A percentile compares a stretch with the other conserved stretches of the same genome.
Conservation (phyloP, 257 asterid genomes). For the Solanum infundibuliforme region DNA sequence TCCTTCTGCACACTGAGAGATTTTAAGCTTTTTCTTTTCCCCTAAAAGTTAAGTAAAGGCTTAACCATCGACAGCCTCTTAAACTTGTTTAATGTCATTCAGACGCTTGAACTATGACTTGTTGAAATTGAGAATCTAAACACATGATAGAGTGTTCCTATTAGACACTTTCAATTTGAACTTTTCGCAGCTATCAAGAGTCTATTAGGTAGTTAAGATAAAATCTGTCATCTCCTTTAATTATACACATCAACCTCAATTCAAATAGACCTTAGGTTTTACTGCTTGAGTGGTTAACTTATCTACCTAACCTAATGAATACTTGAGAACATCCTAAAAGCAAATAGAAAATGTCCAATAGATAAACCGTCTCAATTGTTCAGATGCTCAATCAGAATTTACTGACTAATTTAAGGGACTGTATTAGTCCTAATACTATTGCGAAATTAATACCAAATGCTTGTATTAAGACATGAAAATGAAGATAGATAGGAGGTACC, state of each 20-base stretch:
- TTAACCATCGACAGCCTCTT: not conserved
- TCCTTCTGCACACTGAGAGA: not conserved
- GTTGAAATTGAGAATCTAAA: not conserved
- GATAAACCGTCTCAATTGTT: not conserved
- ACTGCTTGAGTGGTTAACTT: not conserved
- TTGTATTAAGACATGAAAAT: not conserved
- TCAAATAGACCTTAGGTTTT: not conserved
- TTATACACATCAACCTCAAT: not conserved
- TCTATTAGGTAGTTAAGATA: not conserved
- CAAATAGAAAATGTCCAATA: not conserved
- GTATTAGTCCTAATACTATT: not conserved
- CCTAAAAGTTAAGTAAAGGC: not conserved
- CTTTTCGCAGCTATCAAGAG: not conserved
- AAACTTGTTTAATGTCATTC: not conserved
- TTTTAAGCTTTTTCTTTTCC: not conserved
- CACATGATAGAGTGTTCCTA: not conserved
- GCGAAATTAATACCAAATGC: not conserved
- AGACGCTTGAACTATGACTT: not conserved
- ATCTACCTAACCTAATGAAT: not conserved
- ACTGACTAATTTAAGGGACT: not conserved
- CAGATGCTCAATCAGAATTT: not conserved
- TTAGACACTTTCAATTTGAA: not conserved
- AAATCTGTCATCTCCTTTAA: not conserved
- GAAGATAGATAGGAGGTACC: conserved; percentile 27
- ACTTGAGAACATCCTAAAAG: not conserved